Percentiles rank a stretch among this genome's conserved stretches.
phyloP scores from a whole-genome alignment of 768 basidiomycete genomes.

The Jaapia argillacea region DNA sequence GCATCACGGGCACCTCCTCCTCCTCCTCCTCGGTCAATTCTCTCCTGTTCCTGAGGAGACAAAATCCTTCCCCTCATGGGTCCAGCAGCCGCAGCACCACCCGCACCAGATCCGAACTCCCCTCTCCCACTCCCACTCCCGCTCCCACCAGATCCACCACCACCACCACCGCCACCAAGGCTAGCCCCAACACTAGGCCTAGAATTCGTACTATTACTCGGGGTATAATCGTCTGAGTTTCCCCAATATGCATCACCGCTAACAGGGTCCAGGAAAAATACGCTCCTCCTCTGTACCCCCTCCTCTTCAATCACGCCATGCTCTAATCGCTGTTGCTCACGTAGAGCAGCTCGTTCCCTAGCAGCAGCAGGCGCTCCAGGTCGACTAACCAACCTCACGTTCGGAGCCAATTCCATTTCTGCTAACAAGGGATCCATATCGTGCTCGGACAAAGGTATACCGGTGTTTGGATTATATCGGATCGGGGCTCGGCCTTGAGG shows the following conservation, averaged over 20 bases:
- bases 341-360: not conserved
- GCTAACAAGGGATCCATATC: not conserved
- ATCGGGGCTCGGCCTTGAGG: not conserved
- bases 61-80: no score
- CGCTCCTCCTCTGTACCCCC: not conserved
- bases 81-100: no score
- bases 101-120: no score
- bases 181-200: not conserved
- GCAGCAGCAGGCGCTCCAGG: not conserved
- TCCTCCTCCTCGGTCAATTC: no score
- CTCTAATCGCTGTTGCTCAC: not conserved
- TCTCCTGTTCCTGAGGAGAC: not conserved
- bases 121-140: no score
- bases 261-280: slow-evolving; percentile 8
- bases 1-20: no score
- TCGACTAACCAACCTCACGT: not conserved
- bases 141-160: no score
- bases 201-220: not conserved
- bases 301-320: not conserved
- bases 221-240: not conserved
- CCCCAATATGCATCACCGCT: slow-evolving; percentile 10
- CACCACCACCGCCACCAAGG: no score
- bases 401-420: not conserved
- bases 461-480: no score
- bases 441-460: no score